Evolutionary conservation across 257 asterid species (phyloP).

Genomic region (Avicennia marina): DNA sequence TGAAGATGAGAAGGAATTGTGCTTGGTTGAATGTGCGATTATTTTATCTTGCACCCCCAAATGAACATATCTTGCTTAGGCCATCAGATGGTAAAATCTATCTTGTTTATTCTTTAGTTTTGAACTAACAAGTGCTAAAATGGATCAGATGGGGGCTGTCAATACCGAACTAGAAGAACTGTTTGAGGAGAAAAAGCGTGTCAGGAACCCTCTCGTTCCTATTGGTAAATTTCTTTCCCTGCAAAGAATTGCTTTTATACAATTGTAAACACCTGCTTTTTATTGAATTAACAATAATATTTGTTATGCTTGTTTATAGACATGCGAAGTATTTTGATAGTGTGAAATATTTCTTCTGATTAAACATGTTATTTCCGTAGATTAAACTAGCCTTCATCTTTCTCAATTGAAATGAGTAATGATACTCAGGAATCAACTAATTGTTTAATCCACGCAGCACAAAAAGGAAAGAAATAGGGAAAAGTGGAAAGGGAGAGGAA

Average conservation of each 20-base stretch:
- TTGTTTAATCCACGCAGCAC: no score
- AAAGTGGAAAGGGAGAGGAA: no score
- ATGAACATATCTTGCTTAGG: neutral
- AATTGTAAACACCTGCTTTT: neutral
- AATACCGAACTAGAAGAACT: constrained; percentile 47
- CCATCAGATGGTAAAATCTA: neutral
- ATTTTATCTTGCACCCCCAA: neutral
- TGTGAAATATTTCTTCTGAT: no score
- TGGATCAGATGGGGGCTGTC: constrained; percentile 44
- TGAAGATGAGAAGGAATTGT: neutral
- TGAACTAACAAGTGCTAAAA: constrained; percentile 10
- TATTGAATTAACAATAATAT: neutral
- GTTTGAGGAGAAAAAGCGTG: constrained; percentile 48
- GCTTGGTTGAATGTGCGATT: neutral
- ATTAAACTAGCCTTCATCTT: no score
- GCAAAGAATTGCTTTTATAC: no score
- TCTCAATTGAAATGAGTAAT: no score
- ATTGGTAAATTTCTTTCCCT: constrained; percentile 36
- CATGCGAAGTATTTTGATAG: no score
- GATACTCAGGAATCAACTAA: no score
- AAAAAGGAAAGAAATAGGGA: no score
- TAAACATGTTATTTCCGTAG: no score
- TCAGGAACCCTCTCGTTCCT: constrained; percentile 61
- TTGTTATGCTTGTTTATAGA: no score
- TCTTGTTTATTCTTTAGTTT: neutral